Conservation (phyloP, 176 grass and related monocot genomes). For the Eragrostis curvula region DNA sequence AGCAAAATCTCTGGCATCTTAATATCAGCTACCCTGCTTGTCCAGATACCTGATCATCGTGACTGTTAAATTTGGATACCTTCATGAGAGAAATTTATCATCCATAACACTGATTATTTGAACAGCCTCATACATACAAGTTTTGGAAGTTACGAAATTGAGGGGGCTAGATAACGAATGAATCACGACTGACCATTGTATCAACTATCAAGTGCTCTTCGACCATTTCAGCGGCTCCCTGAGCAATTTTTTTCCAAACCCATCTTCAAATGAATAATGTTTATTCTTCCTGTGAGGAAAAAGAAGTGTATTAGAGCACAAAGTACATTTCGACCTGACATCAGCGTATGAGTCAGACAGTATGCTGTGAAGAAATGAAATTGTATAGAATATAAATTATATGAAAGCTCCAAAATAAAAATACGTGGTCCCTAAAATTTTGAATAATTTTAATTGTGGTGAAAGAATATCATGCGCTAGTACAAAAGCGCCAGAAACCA, state of each 20-base stretch:
- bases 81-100: not conserved
- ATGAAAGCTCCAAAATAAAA: not conserved
- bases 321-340: not conserved
- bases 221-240: constrained; percentile 46
- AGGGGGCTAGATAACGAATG: not conserved
- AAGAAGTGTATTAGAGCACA: constrained; percentile 18
- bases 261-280: constrained; percentile 57
- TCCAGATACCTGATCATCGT: not conserved
- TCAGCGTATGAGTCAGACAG: not conserved
- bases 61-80: constrained; percentile 10
- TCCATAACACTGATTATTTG: not conserved
- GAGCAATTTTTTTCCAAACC: constrained; percentile 56
- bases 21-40: constrained; percentile 75
- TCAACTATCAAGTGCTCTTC: constrained; percentile 37
- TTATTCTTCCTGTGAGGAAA: constrained; percentile 64
- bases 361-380: not conserved
- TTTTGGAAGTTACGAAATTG: not conserved
- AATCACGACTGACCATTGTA: constrained; percentile 47
- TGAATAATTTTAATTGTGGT: not conserved
- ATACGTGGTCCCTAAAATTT: not conserved
- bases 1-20: constrained; percentile 83
- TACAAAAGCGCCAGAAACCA: not conserved
- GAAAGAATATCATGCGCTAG: not conserved
- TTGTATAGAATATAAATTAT: constrained; percentile 8
- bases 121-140: not conserved